phyloP scores from a whole-genome alignment of 306 rosid species.

The Sicyos edulis region DNA sequence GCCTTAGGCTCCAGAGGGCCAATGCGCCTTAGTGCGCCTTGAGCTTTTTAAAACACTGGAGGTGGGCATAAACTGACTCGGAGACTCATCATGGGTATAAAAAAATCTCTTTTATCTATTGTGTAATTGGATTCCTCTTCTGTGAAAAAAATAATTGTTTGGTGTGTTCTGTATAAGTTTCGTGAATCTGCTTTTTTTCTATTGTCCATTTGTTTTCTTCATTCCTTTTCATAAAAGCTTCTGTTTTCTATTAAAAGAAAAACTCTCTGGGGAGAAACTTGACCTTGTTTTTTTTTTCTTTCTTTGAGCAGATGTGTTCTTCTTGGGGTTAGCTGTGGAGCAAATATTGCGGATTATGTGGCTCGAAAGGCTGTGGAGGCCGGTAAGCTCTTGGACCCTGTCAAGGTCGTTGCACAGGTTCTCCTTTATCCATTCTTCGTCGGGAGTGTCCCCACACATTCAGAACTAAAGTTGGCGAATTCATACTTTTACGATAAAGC shows the following conservation, averaged over 20 bases:
- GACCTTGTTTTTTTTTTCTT: not conserved
- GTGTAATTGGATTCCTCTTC: not conserved
- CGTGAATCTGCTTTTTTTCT: not conserved
- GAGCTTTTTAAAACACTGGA: too few relatives aligned
- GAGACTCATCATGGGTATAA: too few relatives aligned
- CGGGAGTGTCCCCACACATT: conserved; percentile 83
- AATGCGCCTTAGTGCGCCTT: too few relatives aligned
- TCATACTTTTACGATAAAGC: conserved; percentile 92
- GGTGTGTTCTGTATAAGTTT: not conserved
- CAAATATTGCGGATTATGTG: conserved; percentile 85
- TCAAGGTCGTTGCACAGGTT: conserved; percentile 90
- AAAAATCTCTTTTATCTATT: not conserved
- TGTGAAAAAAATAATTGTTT: not conserved
- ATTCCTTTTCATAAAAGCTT: not conserved
- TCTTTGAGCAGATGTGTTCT: conserved; percentile 75
- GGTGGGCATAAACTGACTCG: too few relatives aligned
- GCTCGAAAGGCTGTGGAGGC: conserved; percentile 90
- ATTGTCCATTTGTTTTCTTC: not conserved
- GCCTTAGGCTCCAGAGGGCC: too few relatives aligned
- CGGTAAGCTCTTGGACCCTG: conserved; percentile 80
- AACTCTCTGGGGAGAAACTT: not conserved
- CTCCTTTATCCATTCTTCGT: conserved; percentile 79
- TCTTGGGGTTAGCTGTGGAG: conserved; percentile 96
- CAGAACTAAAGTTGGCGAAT: conserved; percentile 88
- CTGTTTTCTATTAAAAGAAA: not conserved